Evolutionary conservation across 2,329 filamentous ascomycete species (phyloP).

Genomic region (Trichophaea hybrida): DNA sequence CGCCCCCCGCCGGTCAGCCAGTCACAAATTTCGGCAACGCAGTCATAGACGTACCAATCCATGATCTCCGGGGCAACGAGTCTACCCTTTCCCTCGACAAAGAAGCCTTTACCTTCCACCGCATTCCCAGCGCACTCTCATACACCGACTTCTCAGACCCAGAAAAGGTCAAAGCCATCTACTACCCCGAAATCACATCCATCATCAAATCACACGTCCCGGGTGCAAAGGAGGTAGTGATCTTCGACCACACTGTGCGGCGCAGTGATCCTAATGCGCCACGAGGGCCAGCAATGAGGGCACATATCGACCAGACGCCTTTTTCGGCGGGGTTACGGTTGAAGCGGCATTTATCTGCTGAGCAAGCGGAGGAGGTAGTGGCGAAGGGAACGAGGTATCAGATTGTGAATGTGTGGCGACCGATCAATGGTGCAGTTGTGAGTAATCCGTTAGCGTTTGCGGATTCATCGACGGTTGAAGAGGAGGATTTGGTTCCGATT

Average conservation of each 20-base stretch:
- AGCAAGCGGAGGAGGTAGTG: conserved; percentile 44
- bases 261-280: conserved; percentile 40
- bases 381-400: conserved; percentile 41
- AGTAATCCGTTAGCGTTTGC: conserved; percentile 56
- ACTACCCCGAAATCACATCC: conserved; percentile 72
- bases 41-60: conserved; percentile 43
- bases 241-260: conserved; percentile 61
- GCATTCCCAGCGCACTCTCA: conserved; percentile 43
- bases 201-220: conserved; percentile 50
- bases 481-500: conserved; percentile 45
- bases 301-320: conserved; percentile 60
- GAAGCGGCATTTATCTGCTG: conserved; percentile 42
- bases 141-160: conserved; percentile 53
- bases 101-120: conserved; percentile 57
- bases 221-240: conserved; percentile 46
- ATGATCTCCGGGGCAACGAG: conserved; percentile 61
- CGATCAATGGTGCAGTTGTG: conserved; percentile 48
- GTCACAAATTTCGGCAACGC: conserved; percentile 46
- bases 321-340: conserved; percentile 47
- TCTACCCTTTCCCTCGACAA: conserved; percentile 50
- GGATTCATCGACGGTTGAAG: conserved; percentile 45
- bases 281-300: conserved; percentile 51
- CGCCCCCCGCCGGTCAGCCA: conserved; percentile 44
- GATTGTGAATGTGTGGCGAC: conserved; percentile 58
- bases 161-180: conserved; percentile 51